Evolutionary conservation across 1,284 basidiomycete genomes (phyloP).

Genomic region (Gomphus sp.): DNA sequence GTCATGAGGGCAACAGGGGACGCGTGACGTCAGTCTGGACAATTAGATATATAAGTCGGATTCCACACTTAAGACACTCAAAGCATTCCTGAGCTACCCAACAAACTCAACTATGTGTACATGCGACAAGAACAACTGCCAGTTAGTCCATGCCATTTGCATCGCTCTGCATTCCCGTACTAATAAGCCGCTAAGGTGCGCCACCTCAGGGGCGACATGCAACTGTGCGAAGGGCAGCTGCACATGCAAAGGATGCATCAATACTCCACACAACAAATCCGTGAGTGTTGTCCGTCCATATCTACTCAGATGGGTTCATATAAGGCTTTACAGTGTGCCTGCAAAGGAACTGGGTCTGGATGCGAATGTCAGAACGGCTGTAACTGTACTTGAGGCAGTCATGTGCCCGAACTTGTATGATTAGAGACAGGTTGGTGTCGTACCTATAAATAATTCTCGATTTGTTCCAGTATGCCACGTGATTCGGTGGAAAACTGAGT

Average conservation of each 20-base stretch:
- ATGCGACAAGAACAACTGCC: slow-evolving; percentile 8
- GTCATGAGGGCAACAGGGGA: not conserved
- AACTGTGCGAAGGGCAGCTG: slow-evolving; percentile 3
- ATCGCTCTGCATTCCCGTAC: not conserved
- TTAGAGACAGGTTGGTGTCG: not conserved
- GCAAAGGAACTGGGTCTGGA: slow-evolving; percentile 6
- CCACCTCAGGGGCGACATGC: slow-evolving; percentile 1
- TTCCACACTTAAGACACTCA: not conserved
- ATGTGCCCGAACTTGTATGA: not conserved
- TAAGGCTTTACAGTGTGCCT: not conserved
- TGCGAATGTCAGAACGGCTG: slow-evolving; percentile 3
- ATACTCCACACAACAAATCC: slow-evolving; percentile 3
- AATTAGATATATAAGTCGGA: not conserved
- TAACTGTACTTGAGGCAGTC: not conserved
- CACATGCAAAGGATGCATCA: slow-evolving; percentile 5
- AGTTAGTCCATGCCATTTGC: not conserved
- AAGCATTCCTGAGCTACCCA: not conserved
- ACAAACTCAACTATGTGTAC: not conserved
- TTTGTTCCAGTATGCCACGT: no score
- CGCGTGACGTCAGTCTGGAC: not conserved
- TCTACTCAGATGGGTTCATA: not conserved
- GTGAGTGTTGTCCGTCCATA: not conserved
- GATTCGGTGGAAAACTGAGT: no score
- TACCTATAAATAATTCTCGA: no score
- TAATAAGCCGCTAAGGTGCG: not conserved